Evolutionary conservation across 371 early-diverging fungal genomes (phyloP).

Genomic region (Hamiltosporidium tvaerminnensis): DNA sequence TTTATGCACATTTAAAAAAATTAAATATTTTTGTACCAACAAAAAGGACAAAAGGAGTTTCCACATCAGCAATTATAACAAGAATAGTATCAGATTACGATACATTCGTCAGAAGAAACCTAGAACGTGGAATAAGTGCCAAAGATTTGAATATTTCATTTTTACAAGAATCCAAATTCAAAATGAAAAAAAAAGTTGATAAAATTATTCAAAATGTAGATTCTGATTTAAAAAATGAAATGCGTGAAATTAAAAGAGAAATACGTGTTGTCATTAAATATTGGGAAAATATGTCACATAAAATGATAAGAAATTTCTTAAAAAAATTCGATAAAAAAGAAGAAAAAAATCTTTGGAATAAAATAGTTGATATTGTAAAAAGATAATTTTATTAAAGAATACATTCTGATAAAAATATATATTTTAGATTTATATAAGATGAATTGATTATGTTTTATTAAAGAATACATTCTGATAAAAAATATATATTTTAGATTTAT

Average conservation of each 20-base stretch:
- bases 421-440: too few relatives aligned
- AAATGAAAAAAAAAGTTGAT: slow-evolving; percentile 29
- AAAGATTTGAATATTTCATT: slow-evolving; percentile 68
- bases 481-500: too few relatives aligned
- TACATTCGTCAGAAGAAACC: slow-evolving; percentile 68
- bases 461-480: too few relatives aligned
- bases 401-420: too few relatives aligned
- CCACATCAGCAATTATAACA: slow-evolving; percentile 78
- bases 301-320: slow-evolving; percentile 11
- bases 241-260: slow-evolving; percentile 24
- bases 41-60: slow-evolving; percentile 72
- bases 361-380: too few relatives aligned
- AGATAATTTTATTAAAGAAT: too few relatives aligned
- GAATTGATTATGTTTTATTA: too few relatives aligned
- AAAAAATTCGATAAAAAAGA: too few relatives aligned
- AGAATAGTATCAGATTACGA: slow-evolving; percentile 82
- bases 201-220: slow-evolving; percentile 14
- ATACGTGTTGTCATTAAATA: slow-evolving; percentile 20
- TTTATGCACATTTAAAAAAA: slow-evolving; percentile 75
- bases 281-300: slow-evolving; percentile 27
- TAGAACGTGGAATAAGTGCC: slow-evolving; percentile 70
- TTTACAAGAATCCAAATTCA: neutral
- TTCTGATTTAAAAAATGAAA: slow-evolving; percentile 1
- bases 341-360: too few relatives aligned
- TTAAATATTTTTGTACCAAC: slow-evolving; percentile 72